These are phyloP conservation scores for Phylloporus sp. DNA, from an alignment of 768 basidiomycete species.

Conservation along the genomic window DNA sequence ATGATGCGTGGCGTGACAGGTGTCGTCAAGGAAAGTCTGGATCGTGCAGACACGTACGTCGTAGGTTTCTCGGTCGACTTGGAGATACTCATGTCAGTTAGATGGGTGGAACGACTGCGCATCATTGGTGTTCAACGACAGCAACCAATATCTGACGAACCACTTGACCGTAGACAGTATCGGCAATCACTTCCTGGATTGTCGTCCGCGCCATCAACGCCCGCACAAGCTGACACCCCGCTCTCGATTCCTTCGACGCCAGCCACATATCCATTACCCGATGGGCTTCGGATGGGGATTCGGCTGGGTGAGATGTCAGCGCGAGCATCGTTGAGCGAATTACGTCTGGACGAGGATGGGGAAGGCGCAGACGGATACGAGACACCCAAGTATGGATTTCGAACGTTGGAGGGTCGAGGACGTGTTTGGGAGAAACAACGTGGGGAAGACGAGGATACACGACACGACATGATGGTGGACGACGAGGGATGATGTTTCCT, in stretches of 20 bases:
- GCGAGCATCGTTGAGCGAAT: slow-evolving; percentile 29
- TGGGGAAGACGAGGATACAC: slow-evolving; percentile 3
- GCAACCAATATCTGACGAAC: slow-evolving; percentile 22
- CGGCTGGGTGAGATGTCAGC: slow-evolving; percentile 26
- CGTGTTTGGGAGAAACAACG: slow-evolving; percentile 7
- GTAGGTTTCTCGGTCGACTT: neutral
- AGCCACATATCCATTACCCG: slow-evolving; percentile 22
- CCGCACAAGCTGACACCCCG: slow-evolving; percentile 25
- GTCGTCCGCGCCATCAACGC: slow-evolving; percentile 30
- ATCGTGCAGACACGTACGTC: slow-evolving; percentile 79
- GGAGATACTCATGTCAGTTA: slow-evolving; percentile 24
- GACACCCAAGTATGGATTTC: slow-evolving; percentile 19
- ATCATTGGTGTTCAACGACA: slow-evolving; percentile 72
- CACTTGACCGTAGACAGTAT: slow-evolving; percentile 8
- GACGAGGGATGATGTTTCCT: slow-evolving; percentile 10
- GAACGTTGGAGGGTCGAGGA: neutral
- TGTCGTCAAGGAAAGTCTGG: slow-evolving; percentile 83
- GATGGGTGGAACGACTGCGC: slow-evolving; percentile 82
- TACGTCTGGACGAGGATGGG: slow-evolving; percentile 24
- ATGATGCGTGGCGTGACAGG: slow-evolving; percentile 89
- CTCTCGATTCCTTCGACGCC: slow-evolving; percentile 30
- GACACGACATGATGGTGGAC: slow-evolving; percentile 15
- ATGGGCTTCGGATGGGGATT: slow-evolving; percentile 24
- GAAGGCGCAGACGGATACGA: slow-evolving; percentile 12
- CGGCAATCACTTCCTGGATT: slow-evolving; percentile 26